These are phyloP conservation scores for Fraxinus nigra DNA, from an alignment of 305 asterid species.

Conservation along the genomic window DNA sequence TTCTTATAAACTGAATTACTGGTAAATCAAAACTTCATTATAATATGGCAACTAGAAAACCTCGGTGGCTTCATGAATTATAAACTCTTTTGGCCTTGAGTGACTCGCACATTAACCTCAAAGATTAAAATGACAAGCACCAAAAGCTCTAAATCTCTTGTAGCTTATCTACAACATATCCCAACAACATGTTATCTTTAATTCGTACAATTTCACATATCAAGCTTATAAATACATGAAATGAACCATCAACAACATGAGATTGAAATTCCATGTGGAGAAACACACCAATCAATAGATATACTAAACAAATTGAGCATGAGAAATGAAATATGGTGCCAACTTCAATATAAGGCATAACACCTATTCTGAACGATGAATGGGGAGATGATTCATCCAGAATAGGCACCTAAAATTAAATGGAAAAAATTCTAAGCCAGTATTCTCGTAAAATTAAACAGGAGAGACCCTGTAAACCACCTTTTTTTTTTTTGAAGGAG, in stretches of 20 bases:
- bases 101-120: not conserved
- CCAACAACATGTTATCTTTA: slow-evolving; percentile 5
- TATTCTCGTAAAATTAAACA: not conserved
- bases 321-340: not conserved
- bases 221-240: slow-evolving; percentile 7
- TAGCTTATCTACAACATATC: slow-evolving; percentile 8
- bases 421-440: not conserved
- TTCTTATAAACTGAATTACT: not conserved
- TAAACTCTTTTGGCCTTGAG: slow-evolving; percentile 13
- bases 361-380: not conserved
- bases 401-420: not conserved
- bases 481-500: not conserved
- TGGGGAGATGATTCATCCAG: not conserved
- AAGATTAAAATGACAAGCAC: slow-evolving; percentile 1
- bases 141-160: slow-evolving; percentile 10
- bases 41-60: not conserved
- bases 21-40: not conserved
- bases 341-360: slow-evolving; percentile 3
- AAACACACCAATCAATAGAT: not conserved
- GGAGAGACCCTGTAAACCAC: not conserved
- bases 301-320: not conserved
- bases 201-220: not conserved
- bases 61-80: not conserved
- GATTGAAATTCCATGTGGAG: not conserved
- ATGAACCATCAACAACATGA: not conserved